Conservation (phyloP, 1,284 basidiomycete genomes). For the Inonotus obliquus region DNA sequence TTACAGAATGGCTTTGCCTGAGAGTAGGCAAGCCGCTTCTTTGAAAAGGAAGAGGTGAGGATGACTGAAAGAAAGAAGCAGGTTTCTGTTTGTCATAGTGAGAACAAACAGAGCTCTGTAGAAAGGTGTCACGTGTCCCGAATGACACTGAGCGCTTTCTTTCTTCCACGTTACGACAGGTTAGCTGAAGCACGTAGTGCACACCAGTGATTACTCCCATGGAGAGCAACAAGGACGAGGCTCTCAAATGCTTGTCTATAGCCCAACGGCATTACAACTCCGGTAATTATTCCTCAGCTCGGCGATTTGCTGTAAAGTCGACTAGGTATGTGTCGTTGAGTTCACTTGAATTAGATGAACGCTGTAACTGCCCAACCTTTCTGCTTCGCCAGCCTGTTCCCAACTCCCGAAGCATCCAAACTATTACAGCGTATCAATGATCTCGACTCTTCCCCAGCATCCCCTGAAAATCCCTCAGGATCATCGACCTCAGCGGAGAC, state of each 20-base stretch:
- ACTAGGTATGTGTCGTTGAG: slow-evolving; percentile 32
- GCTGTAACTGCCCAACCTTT: not conserved
- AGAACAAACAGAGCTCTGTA: no score
- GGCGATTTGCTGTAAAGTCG: slow-evolving; percentile 90
- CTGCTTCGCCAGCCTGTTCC: slow-evolving; percentile 51
- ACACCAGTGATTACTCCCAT: slow-evolving; percentile 34
- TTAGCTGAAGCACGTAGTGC: not conserved
- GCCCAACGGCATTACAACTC: slow-evolving; percentile 70
- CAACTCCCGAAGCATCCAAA: slow-evolving; percentile 73
- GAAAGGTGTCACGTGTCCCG: not conserved
- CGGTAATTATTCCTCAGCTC: slow-evolving; percentile 72
- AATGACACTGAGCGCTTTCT: no score
- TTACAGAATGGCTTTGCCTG: not conserved
- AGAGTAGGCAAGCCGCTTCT: not conserved
- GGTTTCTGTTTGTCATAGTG: not conserved
- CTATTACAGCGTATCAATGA: slow-evolving; percentile 58
- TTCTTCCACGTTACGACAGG: not conserved
- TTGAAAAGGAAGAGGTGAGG: not conserved
- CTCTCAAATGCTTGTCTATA: slow-evolving; percentile 73
- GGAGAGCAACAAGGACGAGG: slow-evolving; percentile 91
- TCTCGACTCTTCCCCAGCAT: slow-evolving; percentile 35
- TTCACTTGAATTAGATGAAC: not conserved
- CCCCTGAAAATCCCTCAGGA: slow-evolving; percentile 31
- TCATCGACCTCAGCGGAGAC: slow-evolving; percentile 51
- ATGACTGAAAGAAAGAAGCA: not conserved